Evolutionary conservation across 1,139 yeast species (phyloP), one percentile per base, ranked within the genome.

Genomic region (Yamadazyma dendronema): DNA sequence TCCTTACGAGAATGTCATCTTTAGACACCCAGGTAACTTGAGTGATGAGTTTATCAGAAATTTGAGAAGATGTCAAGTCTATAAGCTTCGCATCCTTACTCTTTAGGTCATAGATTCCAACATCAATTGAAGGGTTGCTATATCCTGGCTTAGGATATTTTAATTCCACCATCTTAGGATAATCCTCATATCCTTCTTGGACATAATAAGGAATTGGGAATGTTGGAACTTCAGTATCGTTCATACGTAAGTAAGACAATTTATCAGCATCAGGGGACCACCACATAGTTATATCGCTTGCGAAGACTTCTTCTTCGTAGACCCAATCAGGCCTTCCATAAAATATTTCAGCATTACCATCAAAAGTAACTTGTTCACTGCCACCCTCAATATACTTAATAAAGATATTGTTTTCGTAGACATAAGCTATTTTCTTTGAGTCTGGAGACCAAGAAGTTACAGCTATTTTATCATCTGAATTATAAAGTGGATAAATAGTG

Each of bases 361-460:
- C 83, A 37, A 39, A 47, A 1, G 82, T 76, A 4, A 77, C 59
- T 41, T 66, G 72, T 1, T 52, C 49, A n/a, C 55, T 48, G 2
- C 33, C 40, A 1, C 47, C 48, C 1, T 24, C 39, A 23, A 65
- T 39, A 21, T 39, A 22, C 38, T 59, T 61, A 26, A 69, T 46
- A 49, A 67, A 87, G 5, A 92, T 54, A 52, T 89, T 79, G 49
- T 83, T 79, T 9, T 79, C 67, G 43, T 64, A 68, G 2, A 88
- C 87, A 56, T 76, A 89, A 2, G 92, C 81, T 28, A 90, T 59
- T 41, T 71, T 67, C 28, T 71, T 72, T 15, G 88, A 87, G 3
- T 67, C 61, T 1, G 96, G 96, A 0, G 95, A 81, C 77, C 94
- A 89, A 21, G 72, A 64, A 0, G 86, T 90, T 42, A 81, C 77